Conservation (phyloP, 192 early-diverging fungal genomes). For the Gigaspora rosea region DNA sequence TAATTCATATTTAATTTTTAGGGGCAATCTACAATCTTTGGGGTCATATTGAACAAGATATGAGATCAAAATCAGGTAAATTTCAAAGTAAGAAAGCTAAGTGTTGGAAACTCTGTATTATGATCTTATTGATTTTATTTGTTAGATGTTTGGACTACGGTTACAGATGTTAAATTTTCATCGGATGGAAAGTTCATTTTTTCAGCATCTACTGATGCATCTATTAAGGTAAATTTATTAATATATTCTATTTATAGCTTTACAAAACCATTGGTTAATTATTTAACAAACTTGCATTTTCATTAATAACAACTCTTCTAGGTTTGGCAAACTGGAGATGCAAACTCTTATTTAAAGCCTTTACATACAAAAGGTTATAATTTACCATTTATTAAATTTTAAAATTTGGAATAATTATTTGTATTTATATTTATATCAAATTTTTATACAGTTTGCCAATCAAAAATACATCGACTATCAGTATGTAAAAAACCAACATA, state of each 20-base stretch:
- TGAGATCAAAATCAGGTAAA: not conserved
- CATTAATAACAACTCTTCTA: no score
- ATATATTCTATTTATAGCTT: no score
- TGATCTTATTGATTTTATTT: not conserved
- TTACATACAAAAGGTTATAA: no score
- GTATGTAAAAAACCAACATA: not conserved
- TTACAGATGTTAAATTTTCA: not conserved
- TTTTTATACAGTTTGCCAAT: not conserved
- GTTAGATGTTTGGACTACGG: not conserved
- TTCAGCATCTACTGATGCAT: not conserved
- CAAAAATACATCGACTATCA: not conserved
- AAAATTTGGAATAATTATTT: not conserved
- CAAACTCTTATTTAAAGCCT: no score
- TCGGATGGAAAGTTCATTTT: not conserved
- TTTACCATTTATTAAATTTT: no score
- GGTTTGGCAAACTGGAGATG: no score
- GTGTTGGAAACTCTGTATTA: no score
- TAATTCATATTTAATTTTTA: not conserved
- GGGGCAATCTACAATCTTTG: not conserved
- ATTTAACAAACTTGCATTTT: no score
- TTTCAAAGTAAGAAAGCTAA: not conserved
- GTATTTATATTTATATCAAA: not conserved
- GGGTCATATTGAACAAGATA: not conserved
- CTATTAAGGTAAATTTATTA: not conserved
- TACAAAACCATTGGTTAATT: no score